Base-by-base conservation (phyloP, 352 stramenopile species). In the Pythium angustatum region DNA sequence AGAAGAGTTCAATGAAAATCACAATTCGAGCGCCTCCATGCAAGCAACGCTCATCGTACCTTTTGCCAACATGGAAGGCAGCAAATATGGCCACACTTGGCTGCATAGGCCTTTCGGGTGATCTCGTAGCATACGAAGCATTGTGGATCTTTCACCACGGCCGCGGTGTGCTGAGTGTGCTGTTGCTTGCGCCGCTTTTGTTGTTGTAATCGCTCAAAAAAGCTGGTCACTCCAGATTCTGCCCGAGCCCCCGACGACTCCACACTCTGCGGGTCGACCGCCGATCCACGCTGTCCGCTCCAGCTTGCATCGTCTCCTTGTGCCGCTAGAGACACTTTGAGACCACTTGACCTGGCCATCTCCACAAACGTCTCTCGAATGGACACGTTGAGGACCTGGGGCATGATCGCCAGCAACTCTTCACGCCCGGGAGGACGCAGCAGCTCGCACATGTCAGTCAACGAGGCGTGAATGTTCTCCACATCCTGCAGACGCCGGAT, bases 101-200 rank as follows among this genome's bases (percentile, higher is more conserved):
- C 83, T 17, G 87, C 87, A 65, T 79, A 91, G 10, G 87, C 84
- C 63, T 91, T 93, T 5, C 69, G 79, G 0, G 81, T 78, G 31
- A 94, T 87, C 41, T 95, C 85, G 60, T 91, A 94, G 68, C 87
- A 95, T 26, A 95, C 86, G 34, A 87, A 78, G 48, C 87, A 95
- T 68, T 95, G 87, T 4, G 87, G 87, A 30, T 93, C 77, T 47
- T 90, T 78, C 17, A 95, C 75, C 11, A 90, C 62, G 17, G 81
- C 77, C 34, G 71, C 84, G 19, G 76, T 49, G 17, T 75, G 63
- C 0, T 55, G 53, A 5, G 41, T 24, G 6, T 58, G 47, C 12
- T 78, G 62, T 14, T 79, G 58, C 22, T 78, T 85, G 44, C 81
- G 48, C 15, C 63, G 83, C 30, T 77, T 81, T 45, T 85, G 83